A percentile compares a stretch with the other conserved stretches of the same genome.
Evolutionary conservation across 352 stramenopile genomes (phyloP).

Genomic region (Peronosclerospora sorghi): DNA sequence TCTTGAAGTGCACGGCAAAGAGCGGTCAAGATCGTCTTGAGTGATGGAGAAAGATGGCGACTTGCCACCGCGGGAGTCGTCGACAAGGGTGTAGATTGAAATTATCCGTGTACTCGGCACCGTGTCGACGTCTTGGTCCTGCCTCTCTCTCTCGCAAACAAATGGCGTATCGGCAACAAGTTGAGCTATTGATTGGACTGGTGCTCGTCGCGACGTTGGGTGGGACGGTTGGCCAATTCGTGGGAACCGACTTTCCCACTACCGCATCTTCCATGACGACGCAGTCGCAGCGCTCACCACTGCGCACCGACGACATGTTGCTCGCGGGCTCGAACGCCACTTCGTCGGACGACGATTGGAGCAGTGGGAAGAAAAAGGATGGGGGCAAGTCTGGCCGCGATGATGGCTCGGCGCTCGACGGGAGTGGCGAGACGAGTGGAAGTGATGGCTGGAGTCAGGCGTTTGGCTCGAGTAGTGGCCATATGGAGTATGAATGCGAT

Average conservation of each 20-base stretch:
- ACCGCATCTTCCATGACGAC: not conserved
- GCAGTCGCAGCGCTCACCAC: conserved; percentile 2
- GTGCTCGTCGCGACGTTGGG: conserved; percentile 1
- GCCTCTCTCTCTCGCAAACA: too few species aligned
- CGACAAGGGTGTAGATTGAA: too few species aligned
- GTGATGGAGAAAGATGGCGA: conserved; percentile 17
- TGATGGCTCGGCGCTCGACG: not conserved
- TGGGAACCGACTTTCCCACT: not conserved
- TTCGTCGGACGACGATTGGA: conserved; percentile 2
- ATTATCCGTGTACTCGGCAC: not conserved
- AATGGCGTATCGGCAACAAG: conserved; percentile 3
- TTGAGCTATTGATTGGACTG: conserved; percentile 1
- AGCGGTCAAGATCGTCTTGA: too few species aligned
- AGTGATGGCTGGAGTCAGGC: conserved; percentile 12
- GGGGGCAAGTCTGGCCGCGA: not conserved
- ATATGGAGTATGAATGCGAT: conserved; percentile 31
- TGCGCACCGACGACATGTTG: conserved; percentile 6
- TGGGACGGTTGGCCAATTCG: conserved; percentile 7
- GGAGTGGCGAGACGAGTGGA: conserved; percentile 10
- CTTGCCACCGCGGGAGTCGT: too few species aligned
- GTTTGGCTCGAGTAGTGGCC: conserved; percentile 17
- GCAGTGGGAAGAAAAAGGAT: not conserved
- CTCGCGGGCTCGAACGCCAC: conserved; percentile 5
- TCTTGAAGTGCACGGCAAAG: conserved; percentile 8
- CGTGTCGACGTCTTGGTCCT: not conserved